These are phyloP conservation scores for Cicer judaicum DNA, from an alignment of 306 rosid species.

Conservation along the genomic window DNA sequence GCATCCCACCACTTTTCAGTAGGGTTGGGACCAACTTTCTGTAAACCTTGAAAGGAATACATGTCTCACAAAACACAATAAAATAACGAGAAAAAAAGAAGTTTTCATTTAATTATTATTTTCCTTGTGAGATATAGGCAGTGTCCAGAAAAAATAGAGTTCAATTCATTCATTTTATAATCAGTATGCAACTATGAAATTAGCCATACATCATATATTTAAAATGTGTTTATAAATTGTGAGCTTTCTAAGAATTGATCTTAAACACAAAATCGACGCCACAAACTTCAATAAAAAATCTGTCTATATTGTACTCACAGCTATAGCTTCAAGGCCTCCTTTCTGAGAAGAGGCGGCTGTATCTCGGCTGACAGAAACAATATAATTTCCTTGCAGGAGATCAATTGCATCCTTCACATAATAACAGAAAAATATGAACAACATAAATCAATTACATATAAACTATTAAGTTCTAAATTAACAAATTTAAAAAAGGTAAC, in stretches of 20 bases:
- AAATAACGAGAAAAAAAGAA: slow-evolving; percentile 8
- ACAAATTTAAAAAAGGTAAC: slow-evolving; percentile 17
- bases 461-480: slow-evolving; percentile 14
- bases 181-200: slow-evolving; percentile 20
- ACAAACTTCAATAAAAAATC: slow-evolving; percentile 24
- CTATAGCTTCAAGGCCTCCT: slow-evolving; percentile 92
- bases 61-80: background rate
- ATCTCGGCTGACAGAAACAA: slow-evolving; percentile 81
- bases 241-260: slow-evolving; percentile 18
- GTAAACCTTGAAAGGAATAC: slow-evolving; percentile 17
- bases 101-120: background rate
- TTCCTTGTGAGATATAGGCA: background rate
- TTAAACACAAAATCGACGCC: slow-evolving; percentile 36
- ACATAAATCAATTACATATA: slow-evolving; percentile 22
- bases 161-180: slow-evolving; percentile 23
- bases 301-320: slow-evolving; percentile 66
- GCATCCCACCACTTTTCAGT: slow-evolving; percentile 37
- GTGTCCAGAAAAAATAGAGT: slow-evolving; percentile 29
- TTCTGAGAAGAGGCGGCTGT: slow-evolving; percentile 68
- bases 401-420: slow-evolving; percentile 89
- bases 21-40: slow-evolving; percentile 13
- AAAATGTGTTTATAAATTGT: slow-evolving; percentile 26
- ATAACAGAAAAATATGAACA: slow-evolving; percentile 37
- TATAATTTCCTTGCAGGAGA: slow-evolving; percentile 97
- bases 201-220: slow-evolving; percentile 17